Base-by-base conservation (phyloP, 73 alveolate species). In the Uronychia setigera region DNA sequence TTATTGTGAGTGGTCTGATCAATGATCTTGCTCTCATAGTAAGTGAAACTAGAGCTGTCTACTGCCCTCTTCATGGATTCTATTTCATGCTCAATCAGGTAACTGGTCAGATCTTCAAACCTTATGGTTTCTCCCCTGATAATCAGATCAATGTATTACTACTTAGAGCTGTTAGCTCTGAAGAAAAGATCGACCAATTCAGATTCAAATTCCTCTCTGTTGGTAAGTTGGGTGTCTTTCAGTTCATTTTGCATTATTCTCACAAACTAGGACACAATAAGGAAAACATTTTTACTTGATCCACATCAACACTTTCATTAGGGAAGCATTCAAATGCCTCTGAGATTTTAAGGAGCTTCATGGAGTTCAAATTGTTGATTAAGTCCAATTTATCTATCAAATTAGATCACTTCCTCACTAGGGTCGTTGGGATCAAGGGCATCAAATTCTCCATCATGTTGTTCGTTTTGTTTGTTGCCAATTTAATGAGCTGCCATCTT, bases 1-100 rank as follows among this genome's bases (percentile, higher is more conserved):
- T 92, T 92, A 60, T 92, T 91, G 67, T 92, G 97, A 35, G 95
- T 92, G 57, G 97, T 88, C 74, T 84, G 79, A 58, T 92, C 97
- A 1, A 79, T 60, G 0, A 88, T 80, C 58, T 79, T 77, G 83
- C 92, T 83, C 74, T 90, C 95, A 35, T 30, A 85, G 84, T 90
- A 90, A 32, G 79, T 77, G 79, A 85, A 84, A 76, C 80, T 85
- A 81, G 89, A 60, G 33, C 75, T 46, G 32, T 86, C 95, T 0
- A 26, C 32, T 28, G 77, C 86, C 32, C 81, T 83, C 87, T 79
- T 84, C 60, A 58, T 76, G 14, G 88, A 60, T 33, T 89, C 95
- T n/a, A 89, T 89, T 32, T 89, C 95, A 74, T 89, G 95, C 86
- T 89, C 95, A 35, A 89, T 89, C 19, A 89, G 87, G 67, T 84